Base-by-base conservation (phyloP, 2,329 filamentous ascomycete genomes). In the Beauveria asiatica region DNA sequence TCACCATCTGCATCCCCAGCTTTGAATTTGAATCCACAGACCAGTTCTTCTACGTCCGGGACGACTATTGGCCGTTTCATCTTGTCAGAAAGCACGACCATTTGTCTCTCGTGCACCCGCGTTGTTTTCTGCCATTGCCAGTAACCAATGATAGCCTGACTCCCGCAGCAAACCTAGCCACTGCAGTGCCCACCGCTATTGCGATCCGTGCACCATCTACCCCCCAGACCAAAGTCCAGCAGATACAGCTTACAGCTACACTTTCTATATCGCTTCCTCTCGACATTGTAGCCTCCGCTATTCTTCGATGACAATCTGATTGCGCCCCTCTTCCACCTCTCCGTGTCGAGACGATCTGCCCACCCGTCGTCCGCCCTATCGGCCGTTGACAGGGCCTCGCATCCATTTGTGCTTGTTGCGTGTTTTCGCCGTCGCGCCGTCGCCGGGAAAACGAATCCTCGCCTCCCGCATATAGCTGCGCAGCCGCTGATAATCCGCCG, bases 401-500 rank as follows among this genome's bases (percentile, higher is more conserved):
- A 39, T n/a, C 10, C 33, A 30, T 27, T 19, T 5, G 45, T 41
- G 39, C n/a, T 44, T 41, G 19, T 49, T 42, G 21, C 44, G 44
- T 49, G 21, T 27, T 33, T 30, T 44, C 9, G 46, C 46, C 45
- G 45, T 33, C 27, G 54, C 54, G 16, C 44, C 41, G 42, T 41
- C 39, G 39, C 46, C 37, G 56, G 44, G 33, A 44, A 58, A 33
- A 19, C 25, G 19, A 10, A 17, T 19, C 42, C 19, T 37, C 19
- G 37, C 21, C 23, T 17, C 25, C 39, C 48, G 49, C 56, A 48
- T 33, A 50, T 42, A 19, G 45, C 23, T 13, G 50, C 50, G 50
- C 57, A 30, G 30, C 17, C 53, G 21, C 19, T 33, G 17, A 51
- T 60, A 67, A 73, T 67, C 69, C 73, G 73, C 68, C 73, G 70